Base-by-base conservation (phyloP, 257 asterid species). In the Solanum rostratum region DNA sequence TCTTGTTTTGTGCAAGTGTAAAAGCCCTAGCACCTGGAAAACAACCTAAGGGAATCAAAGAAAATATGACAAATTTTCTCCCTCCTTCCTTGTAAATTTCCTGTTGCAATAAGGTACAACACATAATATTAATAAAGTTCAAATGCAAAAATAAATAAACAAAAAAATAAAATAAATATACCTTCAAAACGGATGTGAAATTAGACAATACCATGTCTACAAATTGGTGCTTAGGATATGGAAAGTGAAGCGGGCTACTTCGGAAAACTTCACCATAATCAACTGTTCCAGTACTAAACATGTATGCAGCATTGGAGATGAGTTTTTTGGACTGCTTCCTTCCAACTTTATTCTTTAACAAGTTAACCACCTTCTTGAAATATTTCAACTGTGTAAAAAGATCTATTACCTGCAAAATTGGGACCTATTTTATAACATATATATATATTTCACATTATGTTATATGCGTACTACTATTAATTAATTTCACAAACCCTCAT, bases 11-110 rank as follows among this genome's bases (percentile, higher is more conserved):
- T 24, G 39, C 73, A 18, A 59, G 33, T 7, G 41, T 29, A 18
- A 45, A 66, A 79, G 83, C 88, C 60, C 79, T 85, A 9, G 12
- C 30, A 70, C 65, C 53, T 19, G 90, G 90, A 7, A 82, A 16
- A 33, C 85, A 86, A 27, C 83, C 89, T 14, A 86, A 66, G 1
- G 87, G 87, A 10, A 83, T 6, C 82, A 52, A 6, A 60, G 52
- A 84, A 20, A 88, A 39, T 29, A 88, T 70, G 12, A 74, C 90
- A 65, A 88, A 86, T 78, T 86, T 88, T 65, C 90, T 86, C 7
- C 84, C 89, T 59, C 90, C 89, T 20, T 29, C 46, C 71, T 45
- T 39, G 39, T 88, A 53, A n/a, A 88, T n/a, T 53, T 81, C 88
- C 89, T 88, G 73, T 81, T 3, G 27, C 54, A 24, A 46, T 22